Conservation (phyloP, 257 asterid genomes). For the Solanum clarkiae region DNA sequence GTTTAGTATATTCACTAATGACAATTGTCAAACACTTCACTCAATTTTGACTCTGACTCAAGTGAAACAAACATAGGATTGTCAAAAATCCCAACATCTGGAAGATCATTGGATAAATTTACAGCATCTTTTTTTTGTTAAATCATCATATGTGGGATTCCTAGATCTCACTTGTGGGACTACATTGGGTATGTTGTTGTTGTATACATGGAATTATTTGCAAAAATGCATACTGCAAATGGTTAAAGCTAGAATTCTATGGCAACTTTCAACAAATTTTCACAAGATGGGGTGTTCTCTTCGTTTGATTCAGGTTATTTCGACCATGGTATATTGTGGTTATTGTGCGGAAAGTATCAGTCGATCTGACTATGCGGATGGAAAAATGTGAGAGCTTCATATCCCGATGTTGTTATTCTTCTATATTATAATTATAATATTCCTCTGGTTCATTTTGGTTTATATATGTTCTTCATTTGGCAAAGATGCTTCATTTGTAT, state of each 20-base stretch:
- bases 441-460: background rate
- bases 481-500: background rate
- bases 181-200: background rate
- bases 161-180: background rate
- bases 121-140: background rate
- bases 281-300: background rate
- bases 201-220: background rate
- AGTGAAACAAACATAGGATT: background rate
- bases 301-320: slow-evolving; percentile 8
- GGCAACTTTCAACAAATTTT: background rate
- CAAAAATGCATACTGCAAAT: background rate
- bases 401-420: background rate
- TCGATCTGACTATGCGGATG: slow-evolving; percentile 16
- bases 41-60: background rate
- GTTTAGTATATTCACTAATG: background rate
- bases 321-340: slow-evolving; percentile 28
- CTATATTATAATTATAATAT: background rate
- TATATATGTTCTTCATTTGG: background rate
- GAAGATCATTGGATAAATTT: background rate
- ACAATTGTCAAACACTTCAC: background rate
- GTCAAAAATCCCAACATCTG: background rate
- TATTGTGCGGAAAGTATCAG: slow-evolving; percentile 14
- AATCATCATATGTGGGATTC: background rate
- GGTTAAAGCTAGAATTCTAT: background rate
- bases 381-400: slow-evolving; percentile 32